Percentiles rank a stretch among this genome's conserved stretches.
Evolutionary conservation across 1,284 basidiomycete genomes (phyloP).

Genomic region (Ceratobasidium papillatum): DNA sequence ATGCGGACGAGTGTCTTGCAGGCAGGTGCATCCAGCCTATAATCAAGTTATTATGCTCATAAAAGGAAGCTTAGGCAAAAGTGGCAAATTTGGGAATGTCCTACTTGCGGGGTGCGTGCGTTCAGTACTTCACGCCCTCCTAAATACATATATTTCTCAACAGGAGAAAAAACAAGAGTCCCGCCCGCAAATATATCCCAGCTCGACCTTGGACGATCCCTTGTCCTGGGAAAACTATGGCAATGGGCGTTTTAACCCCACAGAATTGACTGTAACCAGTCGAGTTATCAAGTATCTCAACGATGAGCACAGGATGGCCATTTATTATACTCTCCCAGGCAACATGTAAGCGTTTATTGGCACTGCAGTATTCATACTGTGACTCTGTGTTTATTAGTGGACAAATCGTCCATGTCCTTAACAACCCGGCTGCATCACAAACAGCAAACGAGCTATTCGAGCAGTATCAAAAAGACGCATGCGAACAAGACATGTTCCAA

Average conservation of each 20-base stretch:
- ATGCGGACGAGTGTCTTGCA: slow-evolving; percentile 32
- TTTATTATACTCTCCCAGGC: slow-evolving; percentile 17
- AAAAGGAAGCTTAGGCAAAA: slow-evolving; percentile 4
- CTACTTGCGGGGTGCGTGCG: slow-evolving; percentile 14
- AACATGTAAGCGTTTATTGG: not conserved
- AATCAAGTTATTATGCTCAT: not conserved
- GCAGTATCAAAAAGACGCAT: slow-evolving; percentile 27
- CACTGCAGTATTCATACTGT: not conserved
- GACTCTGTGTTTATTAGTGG: slow-evolving; percentile 4
- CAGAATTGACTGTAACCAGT: not conserved
- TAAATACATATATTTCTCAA: not conserved
- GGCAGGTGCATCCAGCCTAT: not conserved
- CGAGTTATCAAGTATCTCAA: slow-evolving; percentile 1
- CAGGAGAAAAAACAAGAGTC: slow-evolving; percentile 14
- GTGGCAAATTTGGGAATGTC: slow-evolving; percentile 36
- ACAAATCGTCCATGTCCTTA: slow-evolving; percentile 32
- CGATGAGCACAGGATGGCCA: slow-evolving; percentile 1
- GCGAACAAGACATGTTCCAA: slow-evolving; percentile 24
- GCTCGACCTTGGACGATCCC: slow-evolving; percentile 11
- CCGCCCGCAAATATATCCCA: slow-evolving; percentile 22
- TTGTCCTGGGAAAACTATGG: slow-evolving; percentile 26
- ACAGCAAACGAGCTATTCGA: slow-evolving; percentile 14
- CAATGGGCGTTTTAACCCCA: slow-evolving; percentile 9
- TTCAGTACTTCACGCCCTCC: not conserved
- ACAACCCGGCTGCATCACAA: slow-evolving; percentile 21